A percentile compares a stretch with the other conserved stretches of the same genome.
phyloP scores from a whole-genome alignment of 805 yeast species.

The Candida ulmi region DNA sequence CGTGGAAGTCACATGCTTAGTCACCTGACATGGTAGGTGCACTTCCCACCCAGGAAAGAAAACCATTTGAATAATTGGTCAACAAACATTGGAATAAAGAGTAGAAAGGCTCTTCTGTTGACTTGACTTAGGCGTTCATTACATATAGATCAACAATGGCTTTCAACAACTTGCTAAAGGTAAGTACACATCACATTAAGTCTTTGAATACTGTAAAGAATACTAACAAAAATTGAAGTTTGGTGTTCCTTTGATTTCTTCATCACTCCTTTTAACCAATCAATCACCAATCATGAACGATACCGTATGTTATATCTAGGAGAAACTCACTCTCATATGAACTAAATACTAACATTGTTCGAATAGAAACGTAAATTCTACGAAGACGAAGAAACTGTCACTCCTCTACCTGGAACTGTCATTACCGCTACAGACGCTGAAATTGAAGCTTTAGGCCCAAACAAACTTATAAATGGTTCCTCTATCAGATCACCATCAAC shows the following conservation, averaged over 20 bases:
- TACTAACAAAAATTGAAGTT: background rate
- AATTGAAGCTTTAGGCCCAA: conserved; percentile 39
- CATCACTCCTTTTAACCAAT: conserved; percentile 1
- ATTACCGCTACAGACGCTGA: conserved; percentile 38
- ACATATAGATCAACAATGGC: too few species aligned
- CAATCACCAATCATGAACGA: conserved; percentile 3
- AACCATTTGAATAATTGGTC: too few species aligned
- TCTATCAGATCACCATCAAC: conserved; percentile 46
- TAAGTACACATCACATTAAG: too few species aligned
- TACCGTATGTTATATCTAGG: background rate
- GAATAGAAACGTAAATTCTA: conserved; percentile 30
- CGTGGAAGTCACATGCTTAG: background rate
- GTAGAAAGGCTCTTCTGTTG: too few species aligned
- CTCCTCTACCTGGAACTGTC: conserved; percentile 47
- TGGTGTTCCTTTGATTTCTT: conserved; percentile 1
- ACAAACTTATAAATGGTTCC: conserved; percentile 47
- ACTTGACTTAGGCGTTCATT: too few species aligned
- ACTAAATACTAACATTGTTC: background rate
- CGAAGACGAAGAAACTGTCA: conserved; percentile 40
- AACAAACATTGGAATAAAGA: too few species aligned
- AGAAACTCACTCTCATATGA: too few species aligned
- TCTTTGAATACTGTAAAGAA: background rate
- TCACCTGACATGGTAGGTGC: too few species aligned
- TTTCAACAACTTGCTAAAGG: too few species aligned
- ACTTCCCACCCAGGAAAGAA: too few species aligned